Percentiles rank a stretch among this genome's conserved stretches.
Conservation (phyloP, 2,329 filamentous ascomycete genomes). For the Penicillium sp. region DNA sequence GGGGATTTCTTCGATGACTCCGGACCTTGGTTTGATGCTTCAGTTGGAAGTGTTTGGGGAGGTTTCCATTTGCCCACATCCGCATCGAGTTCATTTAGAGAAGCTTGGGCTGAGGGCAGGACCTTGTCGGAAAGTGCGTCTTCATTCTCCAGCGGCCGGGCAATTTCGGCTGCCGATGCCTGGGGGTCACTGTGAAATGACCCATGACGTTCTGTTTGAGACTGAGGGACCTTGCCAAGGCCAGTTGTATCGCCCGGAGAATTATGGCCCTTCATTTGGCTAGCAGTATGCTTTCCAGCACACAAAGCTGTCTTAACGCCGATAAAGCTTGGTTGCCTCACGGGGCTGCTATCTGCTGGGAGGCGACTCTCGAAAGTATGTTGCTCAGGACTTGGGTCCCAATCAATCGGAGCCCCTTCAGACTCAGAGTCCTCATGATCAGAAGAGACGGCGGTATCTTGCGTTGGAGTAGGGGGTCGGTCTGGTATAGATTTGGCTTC, state of each 20-base stretch:
- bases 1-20: background rate
- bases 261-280: background rate
- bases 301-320: background rate
- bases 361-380: constrained; percentile 14
- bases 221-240: background rate
- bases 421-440: constrained; percentile 8
- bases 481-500: constrained; percentile 4
- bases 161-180: background rate
- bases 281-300: background rate
- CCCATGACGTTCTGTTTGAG: background rate
- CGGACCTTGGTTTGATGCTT: background rate
- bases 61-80: background rate
- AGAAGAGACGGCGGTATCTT: constrained; percentile 18
- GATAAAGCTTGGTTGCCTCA: constrained; percentile 2
- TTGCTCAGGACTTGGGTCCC: constrained; percentile 15
- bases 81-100: background rate
- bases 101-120: background rate
- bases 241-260: background rate
- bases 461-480: constrained; percentile 8
- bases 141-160: background rate
- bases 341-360: constrained; percentile 31
- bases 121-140: background rate
- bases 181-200: background rate
- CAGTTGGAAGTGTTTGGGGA: background rate
- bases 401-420: constrained; percentile 8